phyloP scores from a whole-genome alignment of 345 rosid genomes.

The Brassica cretica region DNA sequence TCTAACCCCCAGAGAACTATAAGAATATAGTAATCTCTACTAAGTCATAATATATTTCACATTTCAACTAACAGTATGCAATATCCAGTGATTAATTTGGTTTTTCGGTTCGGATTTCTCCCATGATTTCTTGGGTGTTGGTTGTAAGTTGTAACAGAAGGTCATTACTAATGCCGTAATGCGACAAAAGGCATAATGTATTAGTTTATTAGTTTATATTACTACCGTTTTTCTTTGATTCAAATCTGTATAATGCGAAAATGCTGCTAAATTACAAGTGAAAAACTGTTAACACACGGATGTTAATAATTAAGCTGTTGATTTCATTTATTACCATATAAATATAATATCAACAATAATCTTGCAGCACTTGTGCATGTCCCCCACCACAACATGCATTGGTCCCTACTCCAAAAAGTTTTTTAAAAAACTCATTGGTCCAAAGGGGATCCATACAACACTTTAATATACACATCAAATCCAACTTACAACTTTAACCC shows the following conservation, averaged over 20 bases:
- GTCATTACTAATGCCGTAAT: not conserved
- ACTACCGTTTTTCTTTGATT: not conserved
- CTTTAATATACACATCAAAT: slow-evolving; percentile 40
- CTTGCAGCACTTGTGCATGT: slow-evolving; percentile 19
- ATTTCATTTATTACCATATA: slow-evolving; percentile 8
- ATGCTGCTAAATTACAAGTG: not conserved
- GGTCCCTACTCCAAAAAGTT: slow-evolving; percentile 35
- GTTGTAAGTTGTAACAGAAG: not conserved
- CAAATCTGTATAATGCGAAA: not conserved
- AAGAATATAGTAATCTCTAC: slow-evolving; percentile 15
- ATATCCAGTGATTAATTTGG: not conserved
- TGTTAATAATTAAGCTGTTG: slow-evolving; percentile 18
- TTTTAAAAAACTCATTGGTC: slow-evolving; percentile 26
- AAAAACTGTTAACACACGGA: not conserved
- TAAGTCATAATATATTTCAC: not conserved
- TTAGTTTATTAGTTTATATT: not conserved
- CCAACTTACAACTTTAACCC: slow-evolving; percentile 35
- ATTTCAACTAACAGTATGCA: not conserved
- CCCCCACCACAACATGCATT: slow-evolving; percentile 32
- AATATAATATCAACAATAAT: slow-evolving; percentile 11
- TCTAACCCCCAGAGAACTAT: not conserved
- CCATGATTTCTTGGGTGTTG: not conserved
- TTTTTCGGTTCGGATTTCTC: not conserved
- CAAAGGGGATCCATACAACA: slow-evolving; percentile 32
- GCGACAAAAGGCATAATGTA: not conserved